These are phyloP conservation scores for Capsicum pubescens DNA, from an alignment of 257 asterid genomes.

Conservation along the genomic window DNA sequence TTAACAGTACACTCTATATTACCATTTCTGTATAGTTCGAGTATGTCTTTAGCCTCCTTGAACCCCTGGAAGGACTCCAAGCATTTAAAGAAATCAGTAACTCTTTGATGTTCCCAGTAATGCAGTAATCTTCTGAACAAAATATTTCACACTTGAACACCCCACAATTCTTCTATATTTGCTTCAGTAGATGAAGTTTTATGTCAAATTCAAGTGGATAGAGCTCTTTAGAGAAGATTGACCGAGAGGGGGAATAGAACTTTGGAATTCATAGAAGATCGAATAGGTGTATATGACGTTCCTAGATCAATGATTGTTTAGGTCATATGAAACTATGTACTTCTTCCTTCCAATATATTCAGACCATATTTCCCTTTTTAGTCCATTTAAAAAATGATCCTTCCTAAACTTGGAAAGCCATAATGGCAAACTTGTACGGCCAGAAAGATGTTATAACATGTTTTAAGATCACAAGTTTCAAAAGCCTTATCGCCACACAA, in stretches of 20 bases:
- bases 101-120: not conserved
- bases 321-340: not conserved
- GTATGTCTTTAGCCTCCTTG: too few species aligned
- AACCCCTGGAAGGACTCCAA: too few species aligned
- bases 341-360: not conserved
- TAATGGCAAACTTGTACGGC: not conserved
- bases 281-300: too few species aligned
- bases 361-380: not conserved
- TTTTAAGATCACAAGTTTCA: not conserved
- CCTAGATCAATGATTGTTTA: not conserved
- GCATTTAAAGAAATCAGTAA: too few species aligned
- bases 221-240: too few species aligned
- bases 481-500: conserved; percentile 6
- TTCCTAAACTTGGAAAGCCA: not conserved
- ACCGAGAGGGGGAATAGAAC: too few species aligned
- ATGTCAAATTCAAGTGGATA: too few species aligned
- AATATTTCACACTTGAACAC: not conserved
- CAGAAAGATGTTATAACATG: not conserved
- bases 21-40: not conserved
- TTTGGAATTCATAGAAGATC: too few species aligned
- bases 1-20: not conserved
- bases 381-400: not conserved
- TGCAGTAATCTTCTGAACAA: not conserved
- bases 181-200: not conserved
- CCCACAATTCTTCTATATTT: not conserved